phyloP scores from a whole-genome alignment of 2,329 filamentous ascomycete genomes.

The Ophiocordyceps polyrhachis-furcata region DNA sequence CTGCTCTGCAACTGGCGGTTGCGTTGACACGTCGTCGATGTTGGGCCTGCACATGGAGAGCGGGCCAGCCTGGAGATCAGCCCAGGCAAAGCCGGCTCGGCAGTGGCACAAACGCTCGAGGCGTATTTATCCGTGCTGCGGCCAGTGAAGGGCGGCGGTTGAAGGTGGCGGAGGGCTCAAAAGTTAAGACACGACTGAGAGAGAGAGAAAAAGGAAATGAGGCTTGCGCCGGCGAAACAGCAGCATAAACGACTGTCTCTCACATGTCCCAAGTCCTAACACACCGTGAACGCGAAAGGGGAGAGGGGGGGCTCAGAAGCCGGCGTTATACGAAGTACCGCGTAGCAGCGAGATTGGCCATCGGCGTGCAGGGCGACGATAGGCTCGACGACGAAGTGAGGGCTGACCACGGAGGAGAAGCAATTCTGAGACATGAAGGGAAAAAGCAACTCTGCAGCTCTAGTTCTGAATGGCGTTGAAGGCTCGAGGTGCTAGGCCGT shows the following conservation, averaged over 20 bases:
- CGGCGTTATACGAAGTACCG: conserved; percentile 2
- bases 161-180: background rate
- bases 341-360: conserved; percentile 1
- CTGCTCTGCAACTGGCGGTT: background rate
- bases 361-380: conserved; percentile 2
- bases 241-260: background rate
- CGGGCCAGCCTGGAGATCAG: conserved; percentile 1
- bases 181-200: background rate
- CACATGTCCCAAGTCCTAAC: background rate
- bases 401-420: conserved; percentile 1
- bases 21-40: conserved; percentile 1
- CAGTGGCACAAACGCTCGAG: background rate
- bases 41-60: conserved; percentile 2
- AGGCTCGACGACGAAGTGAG: background rate
- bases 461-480: background rate
- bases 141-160: background rate
- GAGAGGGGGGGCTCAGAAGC: conserved; percentile 1
- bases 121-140: conserved; percentile 1
- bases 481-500: background rate
- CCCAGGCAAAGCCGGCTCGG: conserved; percentile 1
- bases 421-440: conserved; percentile 2
- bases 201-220: conserved; percentile 1
- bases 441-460: conserved; percentile 2
- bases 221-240: background rate
- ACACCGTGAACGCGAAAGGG: conserved; percentile 1